A percentile compares a stretch with the other conserved stretches of the same genome.
phyloP scores from a whole-genome alignment of 352 stramenopile genomes.

The Phytopythium oedochilum region DNA sequence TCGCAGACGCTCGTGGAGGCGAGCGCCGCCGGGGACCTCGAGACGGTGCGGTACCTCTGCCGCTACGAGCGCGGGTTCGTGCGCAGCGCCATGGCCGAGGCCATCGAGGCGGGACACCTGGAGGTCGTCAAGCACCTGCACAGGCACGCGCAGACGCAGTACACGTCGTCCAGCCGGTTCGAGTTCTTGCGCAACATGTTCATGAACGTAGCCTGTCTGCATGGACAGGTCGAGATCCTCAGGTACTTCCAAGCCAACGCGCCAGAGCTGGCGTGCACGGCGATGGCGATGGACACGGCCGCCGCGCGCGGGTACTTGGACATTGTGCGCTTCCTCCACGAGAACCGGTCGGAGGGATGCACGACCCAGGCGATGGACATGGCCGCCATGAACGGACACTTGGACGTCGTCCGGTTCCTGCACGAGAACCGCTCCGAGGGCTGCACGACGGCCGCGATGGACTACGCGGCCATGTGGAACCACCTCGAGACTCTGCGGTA shows the following conservation, averaged over 20 bases:
- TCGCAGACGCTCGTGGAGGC: conserved; percentile 43
- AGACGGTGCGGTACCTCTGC: conserved; percentile 46
- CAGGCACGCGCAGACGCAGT: conserved; percentile 26
- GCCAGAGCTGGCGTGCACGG: conserved; percentile 19
- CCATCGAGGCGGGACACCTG: conserved; percentile 32
- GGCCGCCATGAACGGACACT: conserved; percentile 21
- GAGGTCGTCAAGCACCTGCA: conserved; percentile 50
- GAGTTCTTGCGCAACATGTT: conserved; percentile 41
- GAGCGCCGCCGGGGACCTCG: conserved; percentile 31
- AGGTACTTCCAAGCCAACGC: conserved; percentile 25
- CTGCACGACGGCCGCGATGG: conserved; percentile 55
- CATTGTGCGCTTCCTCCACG: conserved; percentile 23
- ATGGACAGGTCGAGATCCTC: conserved; percentile 26
- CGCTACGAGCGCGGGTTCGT: conserved; percentile 40
- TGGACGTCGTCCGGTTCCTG: conserved; percentile 22
- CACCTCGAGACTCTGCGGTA: conserved; percentile 42
- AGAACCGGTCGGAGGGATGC: conserved; percentile 21
- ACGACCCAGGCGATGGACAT: conserved; percentile 22
- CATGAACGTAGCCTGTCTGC: conserved; percentile 25
- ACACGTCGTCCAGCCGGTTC: conserved; percentile 41
- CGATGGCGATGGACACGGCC: conserved; percentile 25
- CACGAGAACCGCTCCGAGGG: conserved; percentile 21
- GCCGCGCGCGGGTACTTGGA: conserved; percentile 17
- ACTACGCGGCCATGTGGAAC: conserved; percentile 37
- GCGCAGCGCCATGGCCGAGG: conserved; percentile 47